Evolutionary conservation across 768 basidiomycete species (phyloP).

Genomic region (Phaffia australis): DNA sequence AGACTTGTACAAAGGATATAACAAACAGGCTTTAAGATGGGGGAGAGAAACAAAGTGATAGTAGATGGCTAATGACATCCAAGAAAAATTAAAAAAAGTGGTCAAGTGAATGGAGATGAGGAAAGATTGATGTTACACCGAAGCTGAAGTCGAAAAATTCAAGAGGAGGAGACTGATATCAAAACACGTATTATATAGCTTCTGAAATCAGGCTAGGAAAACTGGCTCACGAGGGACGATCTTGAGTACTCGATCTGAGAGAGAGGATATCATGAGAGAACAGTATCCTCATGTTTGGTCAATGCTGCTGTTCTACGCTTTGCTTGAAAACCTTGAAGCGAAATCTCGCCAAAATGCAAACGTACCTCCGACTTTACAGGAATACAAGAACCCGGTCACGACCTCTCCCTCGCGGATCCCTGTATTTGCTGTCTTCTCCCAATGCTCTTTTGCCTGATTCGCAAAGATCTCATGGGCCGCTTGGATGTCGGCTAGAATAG

Average conservation of each 20-base stretch:
- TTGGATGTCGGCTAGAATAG: slow-evolving; percentile 26
- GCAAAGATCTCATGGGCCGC: slow-evolving; percentile 21
- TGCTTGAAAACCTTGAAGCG: neutral
- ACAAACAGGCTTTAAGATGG: neutral
- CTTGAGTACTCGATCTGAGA: slow-evolving; percentile 24
- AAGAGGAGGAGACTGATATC: too few relatives aligned
- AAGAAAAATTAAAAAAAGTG: neutral
- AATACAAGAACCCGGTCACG: slow-evolving; percentile 25
- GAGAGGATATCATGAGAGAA: neutral
- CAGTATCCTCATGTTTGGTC: neutral
- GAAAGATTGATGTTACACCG: neutral
- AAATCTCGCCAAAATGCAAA: neutral
- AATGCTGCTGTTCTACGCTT: neutral
- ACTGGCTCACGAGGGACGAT: slow-evolving; percentile 14
- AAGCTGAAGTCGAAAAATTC: too few relatives aligned
- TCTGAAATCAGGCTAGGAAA: too few relatives aligned
- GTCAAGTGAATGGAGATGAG: neutral
- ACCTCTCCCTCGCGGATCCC: slow-evolving; percentile 24
- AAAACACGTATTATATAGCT: too few relatives aligned
- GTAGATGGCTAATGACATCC: neutral
- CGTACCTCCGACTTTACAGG: slow-evolving; percentile 23
- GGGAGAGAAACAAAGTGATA: neutral
- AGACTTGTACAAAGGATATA: neutral
- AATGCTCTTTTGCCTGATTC: slow-evolving; percentile 19
- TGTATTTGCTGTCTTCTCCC: slow-evolving; percentile 18